Base-by-base conservation (phyloP, 176 grass and related monocot species). In the Avena atlantica region DNA sequence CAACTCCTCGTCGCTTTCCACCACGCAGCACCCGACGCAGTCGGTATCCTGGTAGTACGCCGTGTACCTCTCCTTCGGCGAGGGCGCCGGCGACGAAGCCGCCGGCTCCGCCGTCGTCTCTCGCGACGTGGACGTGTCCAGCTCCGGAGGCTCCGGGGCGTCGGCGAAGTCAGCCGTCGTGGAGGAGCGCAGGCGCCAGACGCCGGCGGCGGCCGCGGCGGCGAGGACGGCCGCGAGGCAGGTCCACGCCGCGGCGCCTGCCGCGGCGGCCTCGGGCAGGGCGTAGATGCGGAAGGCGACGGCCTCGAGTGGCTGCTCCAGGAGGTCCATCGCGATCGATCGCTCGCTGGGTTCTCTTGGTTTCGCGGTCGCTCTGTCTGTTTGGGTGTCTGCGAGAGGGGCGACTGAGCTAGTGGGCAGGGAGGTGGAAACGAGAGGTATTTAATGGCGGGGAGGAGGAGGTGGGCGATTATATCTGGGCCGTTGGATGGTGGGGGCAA, bases 161-260 rank as follows among this genome's bases (percentile, higher is more conserved):
- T 3, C 64, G 6, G 37, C 2, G 4, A 7, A 8, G 16, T 37
- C 72, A 1, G 79, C 21, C 1, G 84, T 0, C 3, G 88, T 15
- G 60, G 82, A 84, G 25, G 79, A 67, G 3, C 88, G 78, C 19
- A 98, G 85, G 82, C 86, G 81, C 96, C 96, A 98, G 79, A 98
- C 58, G 17, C 93, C 90, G 0, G 95, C 78, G 2, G 79, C 96
- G 0, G 96, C 96, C 3, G 92, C 90, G 0, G 90, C 88, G 15
- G 91, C 68, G 5, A 95, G 51, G 63, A 87, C 72, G 16, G 84
- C 91, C 14, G 90, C 96, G 27, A 92, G 78, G 78, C 86, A 92
- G 14, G 91, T 89, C 88, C 90, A 89, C 0, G 90, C 69, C 11
- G 89, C 83, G 6, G 87, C 77, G 5, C 67, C 87, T 0, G 86